phyloP scores from a whole-genome alignment of 805 yeast genomes.

The Debaryomyces tyrocola region DNA sequence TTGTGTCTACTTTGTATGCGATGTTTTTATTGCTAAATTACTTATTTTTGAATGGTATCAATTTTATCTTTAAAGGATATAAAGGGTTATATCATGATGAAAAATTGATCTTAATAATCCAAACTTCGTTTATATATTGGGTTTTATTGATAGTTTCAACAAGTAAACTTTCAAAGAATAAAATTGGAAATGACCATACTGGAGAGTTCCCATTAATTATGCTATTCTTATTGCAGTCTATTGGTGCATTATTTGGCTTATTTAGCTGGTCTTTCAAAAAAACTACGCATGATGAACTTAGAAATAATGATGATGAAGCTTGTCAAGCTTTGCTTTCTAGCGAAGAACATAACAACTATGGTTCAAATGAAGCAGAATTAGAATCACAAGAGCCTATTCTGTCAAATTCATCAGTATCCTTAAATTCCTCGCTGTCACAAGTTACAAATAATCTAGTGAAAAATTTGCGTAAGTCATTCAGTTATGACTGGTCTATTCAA shows the following conservation, averaged over 20 bases:
- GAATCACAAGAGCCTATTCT: conserved; percentile 5
- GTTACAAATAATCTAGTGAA: conserved; percentile 6
- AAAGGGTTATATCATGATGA: conserved; percentile 44
- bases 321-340: conserved; percentile 29
- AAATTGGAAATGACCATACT: conserved; percentile 43
- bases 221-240: conserved; percentile 46
- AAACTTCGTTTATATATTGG: conserved; percentile 62
- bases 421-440: conserved; percentile 11
- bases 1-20: conserved; percentile 40
- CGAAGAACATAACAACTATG: conserved; percentile 15
- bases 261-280: conserved; percentile 41
- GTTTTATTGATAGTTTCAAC: conserved; percentile 42
- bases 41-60: conserved; percentile 48
- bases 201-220: conserved; percentile 54
- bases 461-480: conserved; percentile 37
- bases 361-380: conserved; percentile 13
- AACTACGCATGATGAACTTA: conserved; percentile 8
- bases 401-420: conserved; percentile 23
- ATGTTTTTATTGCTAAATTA: conserved; percentile 56
- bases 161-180: conserved; percentile 48
- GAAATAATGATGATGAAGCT: conserved; percentile 20
- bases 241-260: conserved; percentile 53
- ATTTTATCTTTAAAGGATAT: conserved; percentile 29
- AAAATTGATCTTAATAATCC: conserved; percentile 42
- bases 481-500: conserved; percentile 83